Conservation (phyloP, 1,284 basidiomycete species). For the Clitocybe nebularis region DNA sequence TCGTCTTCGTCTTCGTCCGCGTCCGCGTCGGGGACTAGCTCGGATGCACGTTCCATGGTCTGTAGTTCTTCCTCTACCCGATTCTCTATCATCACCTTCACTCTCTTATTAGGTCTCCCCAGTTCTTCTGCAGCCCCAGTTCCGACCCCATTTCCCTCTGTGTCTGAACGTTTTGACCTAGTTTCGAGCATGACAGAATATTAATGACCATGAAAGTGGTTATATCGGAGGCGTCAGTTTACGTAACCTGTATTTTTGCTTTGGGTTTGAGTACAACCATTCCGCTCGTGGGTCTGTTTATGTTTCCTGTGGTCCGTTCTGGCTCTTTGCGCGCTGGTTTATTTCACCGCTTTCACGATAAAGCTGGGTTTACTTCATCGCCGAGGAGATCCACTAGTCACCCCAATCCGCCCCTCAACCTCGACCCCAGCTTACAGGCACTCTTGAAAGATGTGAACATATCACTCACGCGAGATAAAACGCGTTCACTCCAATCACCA, state of each 20-base stretch:
- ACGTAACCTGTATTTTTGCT: background rate
- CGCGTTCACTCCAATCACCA: slow-evolving; percentile 23
- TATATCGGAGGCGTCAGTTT: slow-evolving; percentile 10
- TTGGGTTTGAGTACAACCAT: background rate
- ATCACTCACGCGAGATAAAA: slow-evolving; percentile 47
- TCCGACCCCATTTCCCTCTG: slow-evolving; percentile 6
- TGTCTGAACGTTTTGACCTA: slow-evolving; percentile 11
- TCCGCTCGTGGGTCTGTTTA: no score
- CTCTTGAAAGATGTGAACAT: slow-evolving; percentile 65
- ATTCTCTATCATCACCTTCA: slow-evolving; percentile 31
- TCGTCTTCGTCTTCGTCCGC: slow-evolving; percentile 45
- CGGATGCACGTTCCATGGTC: slow-evolving; percentile 4
- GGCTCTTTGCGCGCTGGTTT: slow-evolving; percentile 1
- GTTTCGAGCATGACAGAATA: slow-evolving; percentile 5
- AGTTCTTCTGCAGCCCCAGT: slow-evolving; percentile 13
- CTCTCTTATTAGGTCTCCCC: slow-evolving; percentile 42
- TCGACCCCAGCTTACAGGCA: slow-evolving; percentile 60
- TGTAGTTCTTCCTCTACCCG: slow-evolving; percentile 29
- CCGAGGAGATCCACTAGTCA: slow-evolving; percentile 16
- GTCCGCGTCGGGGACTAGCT: background rate
- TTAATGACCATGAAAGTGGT: background rate
- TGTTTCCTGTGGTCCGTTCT: slow-evolving; percentile 14
- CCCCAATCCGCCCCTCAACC: slow-evolving; percentile 47
- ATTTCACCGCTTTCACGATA: background rate
- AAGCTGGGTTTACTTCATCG: background rate